Conservation (phyloP, 2,329 filamentous ascomycete genomes). For the Colletotrichum lini region DNA sequence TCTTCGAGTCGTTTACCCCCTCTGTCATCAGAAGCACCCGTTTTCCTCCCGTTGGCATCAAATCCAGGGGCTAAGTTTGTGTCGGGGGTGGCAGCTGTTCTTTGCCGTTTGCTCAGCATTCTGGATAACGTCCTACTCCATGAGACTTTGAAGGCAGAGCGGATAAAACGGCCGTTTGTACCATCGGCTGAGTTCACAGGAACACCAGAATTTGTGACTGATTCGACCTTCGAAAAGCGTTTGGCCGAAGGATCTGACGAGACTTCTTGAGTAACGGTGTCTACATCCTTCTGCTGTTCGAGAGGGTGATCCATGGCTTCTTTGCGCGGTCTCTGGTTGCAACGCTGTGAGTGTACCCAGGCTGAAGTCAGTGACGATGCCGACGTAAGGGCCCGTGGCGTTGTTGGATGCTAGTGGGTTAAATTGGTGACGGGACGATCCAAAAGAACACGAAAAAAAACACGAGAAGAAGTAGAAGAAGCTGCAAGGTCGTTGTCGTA, state of each 20-base stretch:
- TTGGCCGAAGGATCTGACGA: not conserved
- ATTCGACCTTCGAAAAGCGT: not conserved
- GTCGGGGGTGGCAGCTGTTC: not conserved
- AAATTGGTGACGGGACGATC: not conserved
- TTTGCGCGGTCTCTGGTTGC: not conserved
- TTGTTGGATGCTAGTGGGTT: conserved; percentile 8
- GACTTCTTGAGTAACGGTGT: not conserved
- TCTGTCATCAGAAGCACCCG: not conserved
- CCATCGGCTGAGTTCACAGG: not conserved
- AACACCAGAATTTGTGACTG: not conserved
- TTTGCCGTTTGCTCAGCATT: not conserved
- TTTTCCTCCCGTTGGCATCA: not conserved
- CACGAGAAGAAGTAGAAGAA: too few relatives aligned
- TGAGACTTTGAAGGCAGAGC: not conserved
- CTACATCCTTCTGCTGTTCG: not conserved
- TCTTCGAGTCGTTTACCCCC: not conserved
- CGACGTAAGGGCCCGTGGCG: not conserved
- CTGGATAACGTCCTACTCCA: not conserved
- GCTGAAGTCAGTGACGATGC: not conserved
- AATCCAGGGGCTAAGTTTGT: not conserved
- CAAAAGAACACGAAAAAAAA: not conserved
- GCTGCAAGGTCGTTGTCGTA: not conserved
- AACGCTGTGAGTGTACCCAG: not conserved
- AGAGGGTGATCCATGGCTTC: conserved; percentile 4
- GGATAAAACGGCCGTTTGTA: not conserved